Evolutionary conservation across 768 basidiomycete genomes (phyloP).

Genomic region (Dioszegia crocea): DNA sequence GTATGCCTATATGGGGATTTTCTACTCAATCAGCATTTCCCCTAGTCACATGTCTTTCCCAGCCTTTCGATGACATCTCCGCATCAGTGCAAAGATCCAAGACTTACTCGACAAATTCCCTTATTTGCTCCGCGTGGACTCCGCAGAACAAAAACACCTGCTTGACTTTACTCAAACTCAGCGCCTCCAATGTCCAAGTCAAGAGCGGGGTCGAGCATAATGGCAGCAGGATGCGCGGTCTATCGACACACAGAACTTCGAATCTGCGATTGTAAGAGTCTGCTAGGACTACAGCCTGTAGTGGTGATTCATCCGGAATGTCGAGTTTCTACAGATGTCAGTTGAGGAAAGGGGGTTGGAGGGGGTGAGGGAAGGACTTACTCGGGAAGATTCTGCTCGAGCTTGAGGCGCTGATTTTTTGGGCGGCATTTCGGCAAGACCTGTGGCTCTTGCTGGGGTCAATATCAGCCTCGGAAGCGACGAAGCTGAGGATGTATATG

Average conservation of each 20-base stretch:
- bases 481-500: too few relatives aligned
- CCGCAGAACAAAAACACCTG: constrained; percentile 94
- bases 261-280: constrained; percentile 95
- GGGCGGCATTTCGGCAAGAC: constrained; percentile 32
- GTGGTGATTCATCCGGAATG: constrained; percentile 61
- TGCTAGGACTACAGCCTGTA: constrained; percentile 92
- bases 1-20: constrained; percentile 28
- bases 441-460: too few relatives aligned
- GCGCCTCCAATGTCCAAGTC: constrained; percentile 94
- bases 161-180: constrained; percentile 90
- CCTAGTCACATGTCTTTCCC: not conserved
- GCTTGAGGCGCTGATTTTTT: constrained; percentile 21
- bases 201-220: constrained; percentile 89
- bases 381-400: constrained; percentile 23
- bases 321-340: constrained; percentile 33
- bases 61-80: not conserved
- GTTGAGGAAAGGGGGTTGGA: not conserved
- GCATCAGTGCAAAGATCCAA: not conserved
- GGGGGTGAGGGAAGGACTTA: constrained; percentile 8
- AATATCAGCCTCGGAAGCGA: too few relatives aligned
- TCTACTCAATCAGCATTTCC: constrained; percentile 14
- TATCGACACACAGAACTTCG: constrained; percentile 77
- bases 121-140: constrained; percentile 81
- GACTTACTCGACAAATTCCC: constrained; percentile 74
- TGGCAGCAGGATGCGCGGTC: constrained; percentile 85